Evolutionary conservation across 805 yeast species (phyloP).

Genomic region (Saccharomyces paradoxus): DNA sequence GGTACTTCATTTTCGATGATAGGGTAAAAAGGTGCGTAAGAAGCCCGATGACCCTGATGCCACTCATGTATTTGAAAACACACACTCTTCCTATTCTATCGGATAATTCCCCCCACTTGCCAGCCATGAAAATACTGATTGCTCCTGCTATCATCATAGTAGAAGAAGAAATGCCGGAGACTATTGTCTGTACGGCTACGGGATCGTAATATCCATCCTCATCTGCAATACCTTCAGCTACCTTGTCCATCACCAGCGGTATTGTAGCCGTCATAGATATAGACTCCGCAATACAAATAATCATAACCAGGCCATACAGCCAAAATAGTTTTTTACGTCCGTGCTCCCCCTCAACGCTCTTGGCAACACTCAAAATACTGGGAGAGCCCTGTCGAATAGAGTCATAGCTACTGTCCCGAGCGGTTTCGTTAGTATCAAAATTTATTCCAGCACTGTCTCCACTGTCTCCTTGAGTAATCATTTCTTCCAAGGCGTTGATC

Average conservation of each 20-base stretch:
- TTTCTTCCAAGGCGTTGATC: not conserved
- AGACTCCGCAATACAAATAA: not conserved
- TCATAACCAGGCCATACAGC: not conserved
- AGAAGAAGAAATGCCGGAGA: slow-evolving; percentile 45
- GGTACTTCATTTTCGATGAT: slow-evolving; percentile 34
- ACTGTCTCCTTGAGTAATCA: not conserved
- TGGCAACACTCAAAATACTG: not conserved
- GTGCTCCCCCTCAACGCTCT: not conserved
- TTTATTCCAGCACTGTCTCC: not conserved
- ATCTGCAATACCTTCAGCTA: slow-evolving; percentile 34
- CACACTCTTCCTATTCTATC: slow-evolving; percentile 58
- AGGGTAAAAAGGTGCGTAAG: slow-evolving; percentile 16
- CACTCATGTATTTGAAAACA: slow-evolving; percentile 33
- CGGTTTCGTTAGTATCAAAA: not conserved
- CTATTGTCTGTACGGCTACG: slow-evolving; percentile 34
- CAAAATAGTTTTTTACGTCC: not conserved
- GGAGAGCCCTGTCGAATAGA: not conserved
- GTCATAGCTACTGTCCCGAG: not conserved
- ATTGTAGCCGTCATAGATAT: slow-evolving; percentile 31
- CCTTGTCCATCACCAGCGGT: slow-evolving; percentile 33
- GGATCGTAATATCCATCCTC: slow-evolving; percentile 31
- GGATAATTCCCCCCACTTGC: slow-evolving; percentile 54
- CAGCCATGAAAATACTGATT: slow-evolving; percentile 44
- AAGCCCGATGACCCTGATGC: slow-evolving; percentile 19
- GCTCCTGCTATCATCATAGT: slow-evolving; percentile 36